A percentile compares a stretch with the other conserved stretches of the same genome.
Conservation (phyloP, 306 rosid genomes). For the Vicia faba region DNA sequence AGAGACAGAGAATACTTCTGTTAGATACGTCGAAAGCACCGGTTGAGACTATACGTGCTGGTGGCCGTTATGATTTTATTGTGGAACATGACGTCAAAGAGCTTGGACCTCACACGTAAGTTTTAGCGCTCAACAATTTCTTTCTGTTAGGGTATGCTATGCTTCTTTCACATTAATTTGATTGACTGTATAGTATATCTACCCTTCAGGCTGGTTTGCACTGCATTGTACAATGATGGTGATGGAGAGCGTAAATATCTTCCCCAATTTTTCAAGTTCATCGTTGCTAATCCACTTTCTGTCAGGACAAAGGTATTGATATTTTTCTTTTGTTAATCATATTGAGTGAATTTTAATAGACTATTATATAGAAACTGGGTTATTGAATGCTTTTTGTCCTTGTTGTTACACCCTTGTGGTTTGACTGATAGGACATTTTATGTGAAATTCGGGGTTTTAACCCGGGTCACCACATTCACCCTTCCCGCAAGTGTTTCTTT, state of each 20-base stretch:
- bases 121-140: slow-evolving; percentile 9
- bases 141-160: not conserved
- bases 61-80: slow-evolving; percentile 94
- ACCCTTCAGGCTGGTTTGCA: slow-evolving; percentile 78
- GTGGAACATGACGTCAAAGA: slow-evolving; percentile 98
- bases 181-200: not conserved
- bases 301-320: slow-evolving; percentile 90
- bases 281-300: slow-evolving; percentile 91
- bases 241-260: slow-evolving; percentile 95
- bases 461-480: no score
- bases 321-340: slow-evolving; percentile 25
- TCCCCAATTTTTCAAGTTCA: slow-evolving; percentile 95
- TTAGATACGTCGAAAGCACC: slow-evolving; percentile 88
- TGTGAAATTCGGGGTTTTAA: no score
- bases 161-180: slow-evolving; percentile 15
- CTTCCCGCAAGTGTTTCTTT: no score
- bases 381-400: slow-evolving; percentile 8
- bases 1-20: slow-evolving; percentile 89
- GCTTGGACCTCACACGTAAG: slow-evolving; percentile 97
- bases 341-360: slow-evolving; percentile 20
- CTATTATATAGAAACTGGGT: slow-evolving; percentile 5
- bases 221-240: slow-evolving; percentile 89
- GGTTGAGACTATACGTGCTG: slow-evolving; percentile 88
- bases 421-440: no score
- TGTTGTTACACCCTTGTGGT: no score